Percentiles rank a stretch among this genome's conserved stretches.
These are phyloP conservation scores for Rhizopus arrhizus DNA, from an alignment of 371 early-diverging fungal species.

Conservation along the genomic window DNA sequence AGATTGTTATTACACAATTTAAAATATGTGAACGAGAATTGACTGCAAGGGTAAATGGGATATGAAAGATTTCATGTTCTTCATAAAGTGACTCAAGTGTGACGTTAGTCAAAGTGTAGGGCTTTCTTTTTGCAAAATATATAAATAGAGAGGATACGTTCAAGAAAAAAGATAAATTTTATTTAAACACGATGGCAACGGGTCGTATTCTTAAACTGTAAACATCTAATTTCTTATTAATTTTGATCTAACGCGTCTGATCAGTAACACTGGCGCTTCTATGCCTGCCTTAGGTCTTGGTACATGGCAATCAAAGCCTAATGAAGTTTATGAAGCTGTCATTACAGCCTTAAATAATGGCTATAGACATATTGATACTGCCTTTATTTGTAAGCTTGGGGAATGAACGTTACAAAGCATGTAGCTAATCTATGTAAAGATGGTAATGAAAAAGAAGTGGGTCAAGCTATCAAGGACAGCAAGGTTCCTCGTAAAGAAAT, in stretches of 20 bases:
- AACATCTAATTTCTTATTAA: background rate
- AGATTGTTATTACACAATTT: no score
- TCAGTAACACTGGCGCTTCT: slow-evolving; percentile 33
- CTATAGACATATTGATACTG: slow-evolving; percentile 50
- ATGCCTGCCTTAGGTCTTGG: slow-evolving; percentile 35
- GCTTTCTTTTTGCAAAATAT: no score
- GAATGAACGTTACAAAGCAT: no score
- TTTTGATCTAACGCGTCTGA: background rate
- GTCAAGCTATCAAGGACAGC: slow-evolving; percentile 66
- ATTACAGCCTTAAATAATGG: slow-evolving; percentile 26
- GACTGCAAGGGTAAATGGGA: no score
- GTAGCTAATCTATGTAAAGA: slow-evolving; percentile 20
- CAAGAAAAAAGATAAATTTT: no score
- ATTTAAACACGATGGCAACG: background rate
- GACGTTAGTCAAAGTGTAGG: no score
- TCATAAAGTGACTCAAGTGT: no score
- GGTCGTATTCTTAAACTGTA: slow-evolving; percentile 21
- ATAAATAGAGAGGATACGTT: no score
- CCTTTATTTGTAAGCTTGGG: slow-evolving; percentile 27
- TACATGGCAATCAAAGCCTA: slow-evolving; percentile 41
- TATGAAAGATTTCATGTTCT: background rate
- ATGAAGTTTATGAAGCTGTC: slow-evolving; percentile 21
- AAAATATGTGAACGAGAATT: no score
- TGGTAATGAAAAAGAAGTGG: slow-evolving; percentile 75
- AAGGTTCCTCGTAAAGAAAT: slow-evolving; percentile 68